Evolutionary conservation across 805 yeast genomes (phyloP).

Genomic region (Candida chilensis): DNA sequence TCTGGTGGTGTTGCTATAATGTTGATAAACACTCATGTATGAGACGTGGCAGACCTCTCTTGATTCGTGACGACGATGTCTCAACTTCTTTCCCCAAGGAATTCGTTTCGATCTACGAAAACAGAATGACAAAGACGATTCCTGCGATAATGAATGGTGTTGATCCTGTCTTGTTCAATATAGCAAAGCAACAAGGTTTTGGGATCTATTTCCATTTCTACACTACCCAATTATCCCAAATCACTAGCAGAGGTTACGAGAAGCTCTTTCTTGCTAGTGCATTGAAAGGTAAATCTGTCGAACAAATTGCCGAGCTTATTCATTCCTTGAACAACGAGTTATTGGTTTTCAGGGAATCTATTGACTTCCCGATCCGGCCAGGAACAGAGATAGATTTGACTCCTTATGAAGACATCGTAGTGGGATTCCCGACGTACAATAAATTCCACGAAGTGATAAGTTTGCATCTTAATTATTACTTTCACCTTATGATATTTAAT

Average conservation of each 20-base stretch:
- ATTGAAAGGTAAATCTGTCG: neutral
- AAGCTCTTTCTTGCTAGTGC: neutral
- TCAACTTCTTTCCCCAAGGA: conserved; percentile 2
- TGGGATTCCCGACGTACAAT: too few relatives aligned
- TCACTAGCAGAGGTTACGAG: neutral
- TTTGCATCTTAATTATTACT: neutral
- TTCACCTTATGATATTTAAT: conserved; percentile 1
- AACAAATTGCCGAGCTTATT: neutral
- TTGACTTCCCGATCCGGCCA: neutral
- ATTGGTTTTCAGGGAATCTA: neutral
- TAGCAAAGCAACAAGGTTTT: too few relatives aligned
- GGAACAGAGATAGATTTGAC: neutral
- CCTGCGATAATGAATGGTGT: too few relatives aligned
- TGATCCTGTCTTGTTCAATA: too few relatives aligned
- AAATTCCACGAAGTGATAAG: too few relatives aligned
- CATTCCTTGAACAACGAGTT: neutral
- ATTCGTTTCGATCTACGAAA: too few relatives aligned
- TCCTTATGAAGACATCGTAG: too few relatives aligned
- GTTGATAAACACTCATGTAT: conserved; percentile 10
- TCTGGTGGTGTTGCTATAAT: conserved; percentile 9
- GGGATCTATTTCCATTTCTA: too few relatives aligned
- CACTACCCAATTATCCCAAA: neutral
- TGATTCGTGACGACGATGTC: conserved; percentile 7
- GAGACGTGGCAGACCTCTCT: conserved; percentile 10
- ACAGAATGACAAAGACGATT: too few relatives aligned